phyloP scores from a whole-genome alignment of 768 basidiomycete genomes.

The Tylopilus intermedius region DNA sequence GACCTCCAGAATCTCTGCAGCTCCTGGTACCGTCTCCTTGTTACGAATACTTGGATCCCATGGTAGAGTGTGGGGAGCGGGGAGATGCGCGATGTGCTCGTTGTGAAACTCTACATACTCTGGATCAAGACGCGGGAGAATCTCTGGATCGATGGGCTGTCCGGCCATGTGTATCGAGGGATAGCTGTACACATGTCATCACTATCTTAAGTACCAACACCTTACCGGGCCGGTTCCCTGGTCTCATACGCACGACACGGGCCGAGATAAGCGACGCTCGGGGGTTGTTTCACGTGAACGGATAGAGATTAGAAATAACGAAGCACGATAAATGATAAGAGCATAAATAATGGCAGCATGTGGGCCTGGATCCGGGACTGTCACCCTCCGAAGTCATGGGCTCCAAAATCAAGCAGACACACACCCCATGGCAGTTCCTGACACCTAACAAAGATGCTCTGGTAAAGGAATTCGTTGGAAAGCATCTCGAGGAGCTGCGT shows the following conservation, averaged over 20 bases:
- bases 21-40: slow-evolving; percentile 49
- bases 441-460: slow-evolving; percentile 47
- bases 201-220: slow-evolving; percentile 11
- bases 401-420: slow-evolving; percentile 35
- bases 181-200: neutral
- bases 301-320: too few species aligned
- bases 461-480: slow-evolving; percentile 52
- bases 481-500: slow-evolving; percentile 49
- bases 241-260: neutral
- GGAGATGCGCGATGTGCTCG: slow-evolving; percentile 39
- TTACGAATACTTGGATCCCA: slow-evolving; percentile 60
- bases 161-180: slow-evolving; percentile 14
- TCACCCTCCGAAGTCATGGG: slow-evolving; percentile 16
- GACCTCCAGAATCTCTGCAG: slow-evolving; percentile 51
- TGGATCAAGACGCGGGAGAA: slow-evolving; percentile 55
- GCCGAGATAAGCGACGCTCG: slow-evolving; percentile 1
- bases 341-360: slow-evolving; percentile 2
- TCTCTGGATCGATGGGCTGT: slow-evolving; percentile 59
- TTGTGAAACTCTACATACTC: slow-evolving; percentile 66
- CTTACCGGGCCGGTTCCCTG: neutral
- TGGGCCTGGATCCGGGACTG: neutral
- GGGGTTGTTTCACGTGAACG: neutral
- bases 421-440: slow-evolving; percentile 40
- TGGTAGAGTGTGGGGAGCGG: slow-evolving; percentile 51
- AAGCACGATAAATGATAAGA: neutral